phyloP scores from a whole-genome alignment of 2,329 filamentous ascomycete genomes.

The Mycogone perniciosa region DNA sequence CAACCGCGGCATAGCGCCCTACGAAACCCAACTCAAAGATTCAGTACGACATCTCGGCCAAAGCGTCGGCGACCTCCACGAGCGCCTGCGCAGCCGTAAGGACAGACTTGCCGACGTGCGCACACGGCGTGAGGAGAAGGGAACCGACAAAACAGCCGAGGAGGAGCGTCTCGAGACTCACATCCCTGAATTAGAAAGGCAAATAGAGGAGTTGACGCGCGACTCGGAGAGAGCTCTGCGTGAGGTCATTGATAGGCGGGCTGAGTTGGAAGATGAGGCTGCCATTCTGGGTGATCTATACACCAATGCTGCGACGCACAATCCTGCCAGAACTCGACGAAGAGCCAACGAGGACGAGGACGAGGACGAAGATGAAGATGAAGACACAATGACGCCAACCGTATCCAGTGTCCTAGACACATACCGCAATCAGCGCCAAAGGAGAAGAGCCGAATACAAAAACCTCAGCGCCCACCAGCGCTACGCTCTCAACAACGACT shows the following conservation, averaged over 20 bases:
- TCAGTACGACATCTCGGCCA: constrained; percentile 38
- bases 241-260: constrained; percentile 42
- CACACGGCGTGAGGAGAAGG: constrained; percentile 32
- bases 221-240: constrained; percentile 43
- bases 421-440: constrained; percentile 30
- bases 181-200: constrained; percentile 31
- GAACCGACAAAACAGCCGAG: constrained; percentile 28
- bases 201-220: constrained; percentile 37
- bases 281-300: constrained; percentile 32
- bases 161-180: constrained; percentile 35
- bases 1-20: constrained; percentile 34
- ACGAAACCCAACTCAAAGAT: constrained; percentile 41
- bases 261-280: constrained; percentile 44
- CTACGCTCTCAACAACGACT: constrained; percentile 53
- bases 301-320: constrained; percentile 21
- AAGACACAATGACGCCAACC: constrained; percentile 20
- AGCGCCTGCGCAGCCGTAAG: constrained; percentile 34
- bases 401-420: constrained; percentile 24
- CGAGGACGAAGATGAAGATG: constrained; percentile 15
- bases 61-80: constrained; percentile 45
- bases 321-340: constrained; percentile 12
- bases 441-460: constrained; percentile 38
- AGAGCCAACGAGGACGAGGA: constrained; percentile 12
- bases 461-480: constrained; percentile 37
- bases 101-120: constrained; percentile 26